Conservation (phyloP, 2,329 filamentous ascomycete species). For the Trichophyton mentagrophytes region DNA sequence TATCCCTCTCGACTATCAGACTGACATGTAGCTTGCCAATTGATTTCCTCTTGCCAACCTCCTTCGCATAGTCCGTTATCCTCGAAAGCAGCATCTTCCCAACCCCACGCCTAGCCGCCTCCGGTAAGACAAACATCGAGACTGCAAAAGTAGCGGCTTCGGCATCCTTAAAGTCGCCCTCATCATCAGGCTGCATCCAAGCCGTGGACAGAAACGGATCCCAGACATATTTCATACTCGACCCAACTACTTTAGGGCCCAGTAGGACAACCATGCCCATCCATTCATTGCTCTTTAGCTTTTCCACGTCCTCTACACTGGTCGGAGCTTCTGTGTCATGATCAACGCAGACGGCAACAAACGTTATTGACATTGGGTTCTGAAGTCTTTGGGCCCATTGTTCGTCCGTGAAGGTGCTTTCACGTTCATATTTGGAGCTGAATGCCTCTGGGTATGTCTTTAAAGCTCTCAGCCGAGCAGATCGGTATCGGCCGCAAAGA, state of each 20-base stretch:
- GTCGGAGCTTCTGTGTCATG: background rate
- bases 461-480: slow-evolving; percentile 18
- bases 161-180: slow-evolving; percentile 1
- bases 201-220: slow-evolving; percentile 5
- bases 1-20: slow-evolving; percentile 13
- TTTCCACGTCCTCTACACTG: slow-evolving; percentile 4
- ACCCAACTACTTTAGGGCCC: slow-evolving; percentile 14
- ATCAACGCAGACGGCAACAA: slow-evolving; percentile 15
- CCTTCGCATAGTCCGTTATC: slow-evolving; percentile 6
- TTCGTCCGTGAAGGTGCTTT: slow-evolving; percentile 17
- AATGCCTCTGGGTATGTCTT: slow-evolving; percentile 20
- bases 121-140: slow-evolving; percentile 20
- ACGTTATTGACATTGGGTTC: slow-evolving; percentile 18
- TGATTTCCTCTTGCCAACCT: slow-evolving; percentile 8
- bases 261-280: slow-evolving; percentile 21
- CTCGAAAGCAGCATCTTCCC: slow-evolving; percentile 15
- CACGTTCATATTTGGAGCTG: slow-evolving; percentile 20
- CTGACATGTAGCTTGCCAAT: slow-evolving; percentile 13
- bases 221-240: slow-evolving; percentile 7
- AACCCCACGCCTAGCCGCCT: slow-evolving; percentile 14
- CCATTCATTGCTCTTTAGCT: slow-evolving; percentile 17
- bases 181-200: background rate
- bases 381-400: slow-evolving; percentile 20
- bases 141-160: slow-evolving; percentile 17
- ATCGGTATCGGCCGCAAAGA: slow-evolving; percentile 15